Evolutionary conservation across 2,329 filamentous ascomycete genomes (phyloP), one percentile per base, ranked within the genome.

Genomic region (Penicillium sp.): DNA sequence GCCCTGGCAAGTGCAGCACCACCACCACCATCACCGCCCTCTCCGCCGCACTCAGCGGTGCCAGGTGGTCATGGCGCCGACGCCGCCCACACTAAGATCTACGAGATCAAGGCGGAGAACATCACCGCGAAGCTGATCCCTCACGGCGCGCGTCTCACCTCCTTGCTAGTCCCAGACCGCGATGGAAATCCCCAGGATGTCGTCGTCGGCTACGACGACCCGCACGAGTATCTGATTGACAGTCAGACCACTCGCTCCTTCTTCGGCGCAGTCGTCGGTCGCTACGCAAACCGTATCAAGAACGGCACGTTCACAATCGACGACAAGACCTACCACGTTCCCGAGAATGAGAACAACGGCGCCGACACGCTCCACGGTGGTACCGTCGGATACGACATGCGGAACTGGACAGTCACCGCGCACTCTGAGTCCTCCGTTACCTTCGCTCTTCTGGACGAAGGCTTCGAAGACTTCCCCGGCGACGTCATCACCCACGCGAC

Each of bases 261-360:
- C 64, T 76, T 75, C 52, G 75, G 75, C 14, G 63, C 75, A 2
- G 63, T 75, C 5, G 75, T 77, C 12, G 77, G 77, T 48, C 72
- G 77, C 40, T 80, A 79, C 64, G 77, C 77, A 49, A 80, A 80
- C 59, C 74, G 77, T 33, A 79, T 79, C 64, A 79, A 75, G 68
- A 80, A 80, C 50, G 76, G 77, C 43, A 80, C 77, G 3, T 81
- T 81, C 63, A 69, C 69, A 18, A 67, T 81, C 49, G 73, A 77
- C 45, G 73, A 70, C 16, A 57, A 67, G 14, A 69, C 64, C 3
- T 80, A 75, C 53, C 66, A 79, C 25, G 72, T 79, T 28, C 71
- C 75, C 0, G 66, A 70, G 39, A 81, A 80, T 55, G 78, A 81
- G 57, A 68, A 80, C 38, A 66, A 59, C 31, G 77, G 77, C n/a